A percentile compares a stretch with the other conserved stretches of the same genome.
Conservation (phyloP, 148 eudicot genomes). For the Camellia sinensis region DNA sequence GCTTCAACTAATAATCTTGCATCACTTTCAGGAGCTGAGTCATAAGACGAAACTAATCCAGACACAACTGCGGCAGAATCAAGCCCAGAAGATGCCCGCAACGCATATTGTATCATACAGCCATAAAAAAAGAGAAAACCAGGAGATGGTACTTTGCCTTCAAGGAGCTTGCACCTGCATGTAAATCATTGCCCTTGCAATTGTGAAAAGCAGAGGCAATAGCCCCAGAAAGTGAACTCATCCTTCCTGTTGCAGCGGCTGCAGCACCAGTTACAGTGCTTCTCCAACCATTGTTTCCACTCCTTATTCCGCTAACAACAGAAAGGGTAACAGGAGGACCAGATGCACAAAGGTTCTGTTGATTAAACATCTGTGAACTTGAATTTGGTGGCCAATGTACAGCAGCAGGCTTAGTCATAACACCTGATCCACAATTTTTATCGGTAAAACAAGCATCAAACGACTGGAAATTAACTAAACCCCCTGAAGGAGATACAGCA, state of each 20-base stretch:
- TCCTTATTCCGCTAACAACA: constrained; percentile 67
- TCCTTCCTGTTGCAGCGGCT: constrained; percentile 60
- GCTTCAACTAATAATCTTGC: constrained; percentile 56
- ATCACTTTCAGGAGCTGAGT: constrained; percentile 28
- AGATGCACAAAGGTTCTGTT: constrained; percentile 31
- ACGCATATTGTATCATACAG: constrained; percentile 56
- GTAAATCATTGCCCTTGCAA: constrained; percentile 30
- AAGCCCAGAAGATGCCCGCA: constrained; percentile 19
- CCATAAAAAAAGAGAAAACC: constrained; percentile 76
- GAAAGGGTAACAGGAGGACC: constrained; percentile 63
- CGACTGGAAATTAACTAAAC: no score
- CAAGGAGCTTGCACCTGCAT: constrained; percentile 15
- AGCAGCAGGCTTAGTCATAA: constrained; percentile 19
- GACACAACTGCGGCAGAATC: constrained; percentile 30
- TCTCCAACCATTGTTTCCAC: constrained; percentile 65
- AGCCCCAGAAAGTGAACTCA: constrained; percentile 6
- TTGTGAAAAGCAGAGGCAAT: constrained; percentile 65
- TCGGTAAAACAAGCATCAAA: no score
- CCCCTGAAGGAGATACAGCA: no score
- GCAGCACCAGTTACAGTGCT: constrained; percentile 65
- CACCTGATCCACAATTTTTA: no score
- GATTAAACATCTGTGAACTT: constrained; percentile 31
- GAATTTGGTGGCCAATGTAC: constrained; percentile 34
- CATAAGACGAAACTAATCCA: constrained; percentile 31
- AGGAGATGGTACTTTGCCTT: constrained; percentile 51